Base-by-base conservation (phyloP, 306 rosid genomes). In the Crataegus laevigata region DNA sequence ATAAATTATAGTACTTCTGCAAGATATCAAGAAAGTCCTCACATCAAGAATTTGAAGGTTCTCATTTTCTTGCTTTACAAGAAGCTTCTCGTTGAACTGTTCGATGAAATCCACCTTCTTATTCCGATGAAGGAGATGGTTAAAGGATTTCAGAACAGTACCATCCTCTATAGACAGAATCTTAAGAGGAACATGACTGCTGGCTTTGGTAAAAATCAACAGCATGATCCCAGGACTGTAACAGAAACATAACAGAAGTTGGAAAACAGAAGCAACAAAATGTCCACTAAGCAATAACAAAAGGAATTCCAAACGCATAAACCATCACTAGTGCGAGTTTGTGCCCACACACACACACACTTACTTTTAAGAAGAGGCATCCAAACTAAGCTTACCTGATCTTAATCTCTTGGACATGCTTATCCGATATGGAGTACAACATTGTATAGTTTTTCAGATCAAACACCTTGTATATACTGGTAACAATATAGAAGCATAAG, bases 81-180 rank as follows among this genome's bases (percentile, higher is more conserved):
- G 96, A 84, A 93, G 98, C 87, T 93, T 93, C 87, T 93, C 98
- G 69, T 93, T 93, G 85, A 93, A 93, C 77, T 91, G 98, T 79
- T 93, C 98, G n/a, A 93, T 93, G 86, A 93, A 93, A 82, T 93
- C 98, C 77, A 93, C 93, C 78, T 93, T 93, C 85, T 88, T 93
- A 82, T 89, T 93, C 75, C 96, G 91, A 79, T 91, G 96, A 55
- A 93, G 98, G 34, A 91, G 87, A 79, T 91, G 97, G 72, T 89
- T 89, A 85, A 93, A 93, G 45, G 94, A 73, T 85, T 93, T 93
- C 68, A 93, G 93, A 78, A 93, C 98, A 51, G 97, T 89, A 71
- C 98, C 97, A 79, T 93, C 98, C 87, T 93, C 97, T 43, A 93
- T 93, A 34, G 98, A 93, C 63, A 93, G 85, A 79, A 93, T 93